Evolutionary conservation across 2,329 filamentous ascomycete species (phyloP).

Genomic region (Hysterium pulicare): DNA sequence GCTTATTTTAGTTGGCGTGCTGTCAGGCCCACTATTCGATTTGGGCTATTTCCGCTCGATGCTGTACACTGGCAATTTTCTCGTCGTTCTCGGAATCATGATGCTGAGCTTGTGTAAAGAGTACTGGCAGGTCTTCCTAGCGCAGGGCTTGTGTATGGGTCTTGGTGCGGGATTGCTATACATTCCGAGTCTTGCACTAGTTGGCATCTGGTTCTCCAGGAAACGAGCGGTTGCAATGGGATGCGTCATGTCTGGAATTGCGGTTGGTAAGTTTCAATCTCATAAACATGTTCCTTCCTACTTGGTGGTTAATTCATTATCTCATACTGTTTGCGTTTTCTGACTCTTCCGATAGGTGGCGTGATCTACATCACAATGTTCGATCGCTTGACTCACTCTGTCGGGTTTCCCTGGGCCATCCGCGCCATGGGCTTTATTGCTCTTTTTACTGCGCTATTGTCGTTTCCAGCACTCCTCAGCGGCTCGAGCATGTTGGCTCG

Average conservation of each 20-base stretch:
- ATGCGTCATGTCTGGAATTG: constrained; percentile 37
- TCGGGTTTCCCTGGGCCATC: constrained; percentile 36
- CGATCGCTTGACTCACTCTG: constrained; percentile 21
- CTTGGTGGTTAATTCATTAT: not conserved
- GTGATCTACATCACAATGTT: constrained; percentile 38
- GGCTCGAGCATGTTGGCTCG: constrained; percentile 26
- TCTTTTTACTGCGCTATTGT: constrained; percentile 26
- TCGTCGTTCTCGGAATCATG: constrained; percentile 60
- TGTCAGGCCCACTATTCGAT: constrained; percentile 48
- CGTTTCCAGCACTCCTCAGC: constrained; percentile 33
- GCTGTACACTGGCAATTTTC: constrained; percentile 45
- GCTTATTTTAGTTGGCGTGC: constrained; percentile 53
- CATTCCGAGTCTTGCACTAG: constrained; percentile 35
- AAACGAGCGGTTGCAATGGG: constrained; percentile 33
- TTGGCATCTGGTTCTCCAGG: constrained; percentile 34
- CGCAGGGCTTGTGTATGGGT: constrained; percentile 52
- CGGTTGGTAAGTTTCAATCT: constrained; percentile 26
- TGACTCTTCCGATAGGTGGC: constrained; percentile 22
- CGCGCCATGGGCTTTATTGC: constrained; percentile 34
- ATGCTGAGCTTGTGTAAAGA: constrained; percentile 56
- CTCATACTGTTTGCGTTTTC: not conserved
- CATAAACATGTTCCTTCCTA: not conserved
- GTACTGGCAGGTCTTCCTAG: constrained; percentile 55
- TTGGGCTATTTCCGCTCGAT: constrained; percentile 47
- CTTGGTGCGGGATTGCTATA: constrained; percentile 35